Evolutionary conservation across 768 basidiomycete genomes (phyloP), one percentile per base, ranked within the genome.

Genomic region (Lanmaoa pseudosensibilis): DNA sequence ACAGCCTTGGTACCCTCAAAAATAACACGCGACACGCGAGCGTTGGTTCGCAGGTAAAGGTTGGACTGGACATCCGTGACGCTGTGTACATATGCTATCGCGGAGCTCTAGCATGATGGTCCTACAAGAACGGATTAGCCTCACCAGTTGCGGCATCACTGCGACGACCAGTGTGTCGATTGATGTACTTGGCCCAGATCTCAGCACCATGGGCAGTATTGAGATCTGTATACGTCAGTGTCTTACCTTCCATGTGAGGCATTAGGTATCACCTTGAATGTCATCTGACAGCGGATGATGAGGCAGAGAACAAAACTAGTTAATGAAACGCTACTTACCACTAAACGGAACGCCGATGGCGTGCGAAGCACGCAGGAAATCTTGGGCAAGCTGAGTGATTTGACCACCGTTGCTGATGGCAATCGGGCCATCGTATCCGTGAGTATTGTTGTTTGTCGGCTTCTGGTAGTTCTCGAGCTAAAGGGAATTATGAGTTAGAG

Each of bases 131-230:
- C 8, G 16, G 40, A 18, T 18, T 23, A 32, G n/a, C 27, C 67
- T 34, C 64, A 83, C 83, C 85, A 44, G 85, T 85, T 3, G 86
- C 85, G 46, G 86, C 86, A 60, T 88, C 87, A 57, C 84, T 86
- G 49, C 86, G 83, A 58, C 87, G 76, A 56, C 87, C 87, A 36
- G 85, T 88, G 65, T 86, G 81, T 61, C 84, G 79, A 70, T 87
- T 87, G 77, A 88, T 86, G 65, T 87, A 88, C 68, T 88, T 88
- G 48, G 86, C 86, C 86, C 86, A 87, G 54, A 87, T 84, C 69
- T 87, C 87, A 52, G 86, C 79, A 23, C 75, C 85, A 61, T 87
- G 83, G 30, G 80, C 67, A 23, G 85, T 84, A 50, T 76, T 70
- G 39, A 86, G 75, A 69, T 87, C 86, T 79, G 52, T 45, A 49